Evolutionary conservation across 495 filamentous ascomycete genomes (phyloP).

Genomic region (Aspergillus hancockii): DNA sequence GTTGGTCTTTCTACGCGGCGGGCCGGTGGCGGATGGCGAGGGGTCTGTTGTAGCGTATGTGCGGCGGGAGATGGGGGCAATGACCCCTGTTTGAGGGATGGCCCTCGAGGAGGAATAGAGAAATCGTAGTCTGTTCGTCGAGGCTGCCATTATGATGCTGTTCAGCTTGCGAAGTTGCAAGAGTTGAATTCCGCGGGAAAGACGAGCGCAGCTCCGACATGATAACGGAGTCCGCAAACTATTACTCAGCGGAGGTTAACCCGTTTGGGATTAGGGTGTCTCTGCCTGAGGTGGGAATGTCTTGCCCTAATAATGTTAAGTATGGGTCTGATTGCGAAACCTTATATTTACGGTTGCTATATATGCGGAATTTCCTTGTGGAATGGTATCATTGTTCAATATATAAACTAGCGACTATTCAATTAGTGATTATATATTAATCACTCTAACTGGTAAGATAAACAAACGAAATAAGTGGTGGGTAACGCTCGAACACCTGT

Average conservation of each 20-base stretch:
- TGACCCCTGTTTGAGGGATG: constrained; percentile 17
- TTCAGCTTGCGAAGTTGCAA: constrained; percentile 26
- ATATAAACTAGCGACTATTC: background rate
- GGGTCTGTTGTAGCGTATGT: constrained; percentile 46
- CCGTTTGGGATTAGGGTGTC: background rate
- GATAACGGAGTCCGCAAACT: constrained; percentile 13
- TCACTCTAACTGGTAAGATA: constrained; percentile 3
- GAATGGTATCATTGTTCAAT: constrained; percentile 18
- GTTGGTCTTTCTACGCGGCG: constrained; percentile 54
- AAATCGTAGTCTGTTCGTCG: constrained; percentile 38
- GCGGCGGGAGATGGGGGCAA: constrained; percentile 27
- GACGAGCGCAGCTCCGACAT: constrained; percentile 11
- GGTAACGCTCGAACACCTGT: background rate
- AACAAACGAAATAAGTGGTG: background rate
- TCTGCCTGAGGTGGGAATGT: background rate
- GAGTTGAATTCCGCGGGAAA: constrained; percentile 31
- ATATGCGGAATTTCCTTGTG: background rate
- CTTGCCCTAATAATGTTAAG: background rate
- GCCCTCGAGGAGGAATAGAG: constrained; percentile 34
- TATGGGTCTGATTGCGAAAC: background rate
- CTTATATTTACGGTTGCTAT: background rate
- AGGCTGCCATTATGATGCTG: constrained; percentile 37
- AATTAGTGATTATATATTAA: constrained; percentile 19
- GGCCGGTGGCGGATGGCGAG: constrained; percentile 35
- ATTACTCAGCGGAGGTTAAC: constrained; percentile 10